Base-by-base conservation (phyloP, 495 filamentous ascomycete species). In the Letharia lupina region DNA sequence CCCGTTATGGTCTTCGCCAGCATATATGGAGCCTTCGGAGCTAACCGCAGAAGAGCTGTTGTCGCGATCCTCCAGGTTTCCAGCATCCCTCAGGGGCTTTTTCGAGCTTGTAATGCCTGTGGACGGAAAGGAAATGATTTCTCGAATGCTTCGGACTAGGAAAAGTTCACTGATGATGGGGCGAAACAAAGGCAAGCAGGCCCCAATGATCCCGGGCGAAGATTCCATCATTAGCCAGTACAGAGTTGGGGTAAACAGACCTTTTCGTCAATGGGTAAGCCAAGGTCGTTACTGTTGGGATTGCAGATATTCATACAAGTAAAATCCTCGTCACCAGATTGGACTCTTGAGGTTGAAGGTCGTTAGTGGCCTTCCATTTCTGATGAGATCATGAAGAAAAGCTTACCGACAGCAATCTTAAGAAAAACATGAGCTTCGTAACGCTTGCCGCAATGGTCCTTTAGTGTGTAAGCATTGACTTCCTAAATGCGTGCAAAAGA, bases 191-290 rank as follows among this genome's bases (percentile, higher is more conserved):
- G 41, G 41, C 16, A 62, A 40, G 28, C 60, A 62, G 31, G 60
- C 60, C 31, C 60, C 60, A 7, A 62, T 42, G 18, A 62, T 47
- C 16, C 60, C 60, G 42, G 48, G 60, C 42, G 60, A 62, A 20
- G 60, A 62, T 13, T 62, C 60, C 45, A 62, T 28, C 41, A 62
- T 62, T 28, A 42, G 60, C 60, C 60, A 62, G 31, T 62, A 62
- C 33, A 62, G 16, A 39, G 60, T 62, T 37, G 60, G 60, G 7
- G 60, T 62, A 8, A 45, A 45, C 10, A 62, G 60, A 13, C 48
- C 60, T 62, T 31, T 44, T 11, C 12, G 2, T 2, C 2, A 47
- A 37, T 7, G 18, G 45, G 60, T 62, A 7, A 62, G 31, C 18
- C 42, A 20, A 47, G 1, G 33, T 2, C 31, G 48, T 6, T 35